These are phyloP conservation scores for Pythium myriotylum DNA, from an alignment of 352 stramenopile genomes.

Conservation along the genomic window DNA sequence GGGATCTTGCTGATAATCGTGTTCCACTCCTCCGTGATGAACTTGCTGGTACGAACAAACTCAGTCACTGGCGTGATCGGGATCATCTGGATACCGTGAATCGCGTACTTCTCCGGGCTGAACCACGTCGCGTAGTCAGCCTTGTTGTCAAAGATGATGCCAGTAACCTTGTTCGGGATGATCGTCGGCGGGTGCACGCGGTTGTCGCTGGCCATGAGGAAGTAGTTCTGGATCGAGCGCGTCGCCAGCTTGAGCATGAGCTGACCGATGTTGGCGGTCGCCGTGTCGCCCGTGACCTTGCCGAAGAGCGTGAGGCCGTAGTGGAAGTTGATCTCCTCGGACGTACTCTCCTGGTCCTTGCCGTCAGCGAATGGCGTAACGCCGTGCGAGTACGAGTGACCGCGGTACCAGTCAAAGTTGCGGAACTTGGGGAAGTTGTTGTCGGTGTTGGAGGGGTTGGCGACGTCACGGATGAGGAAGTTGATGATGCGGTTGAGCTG, in stretches of 20 bases:
- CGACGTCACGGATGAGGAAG: conserved; percentile 59
- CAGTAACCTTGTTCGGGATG: conserved; percentile 71
- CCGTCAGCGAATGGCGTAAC: conserved; percentile 58
- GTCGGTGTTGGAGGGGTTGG: conserved; percentile 37
- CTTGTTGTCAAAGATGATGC: conserved; percentile 85
- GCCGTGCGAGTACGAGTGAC: conserved; percentile 74
- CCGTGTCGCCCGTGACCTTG: conserved; percentile 50
- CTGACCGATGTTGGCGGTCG: conserved; percentile 62
- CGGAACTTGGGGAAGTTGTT: conserved; percentile 66
- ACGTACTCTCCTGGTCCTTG: conserved; percentile 79
- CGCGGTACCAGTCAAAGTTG: conserved; percentile 77
- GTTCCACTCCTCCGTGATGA: conserved; percentile 47
- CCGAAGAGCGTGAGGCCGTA: conserved; percentile 81
- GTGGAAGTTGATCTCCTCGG: conserved; percentile 81
- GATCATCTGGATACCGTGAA: conserved; percentile 77
- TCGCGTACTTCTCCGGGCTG: conserved; percentile 60
- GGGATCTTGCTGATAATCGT: conserved; percentile 41
- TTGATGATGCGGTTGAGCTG: too few relatives aligned
- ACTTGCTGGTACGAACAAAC: conserved; percentile 24
- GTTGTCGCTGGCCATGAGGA: conserved; percentile 63
- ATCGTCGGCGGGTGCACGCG: conserved; percentile 63
- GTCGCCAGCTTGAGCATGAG: conserved; percentile 75
- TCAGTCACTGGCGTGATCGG: conserved; percentile 31
- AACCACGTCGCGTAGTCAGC: conserved; percentile 78
- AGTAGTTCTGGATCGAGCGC: conserved; percentile 64